Conservation (phyloP, 257 asterid species). For the Penstemon davidsonii region DNA sequence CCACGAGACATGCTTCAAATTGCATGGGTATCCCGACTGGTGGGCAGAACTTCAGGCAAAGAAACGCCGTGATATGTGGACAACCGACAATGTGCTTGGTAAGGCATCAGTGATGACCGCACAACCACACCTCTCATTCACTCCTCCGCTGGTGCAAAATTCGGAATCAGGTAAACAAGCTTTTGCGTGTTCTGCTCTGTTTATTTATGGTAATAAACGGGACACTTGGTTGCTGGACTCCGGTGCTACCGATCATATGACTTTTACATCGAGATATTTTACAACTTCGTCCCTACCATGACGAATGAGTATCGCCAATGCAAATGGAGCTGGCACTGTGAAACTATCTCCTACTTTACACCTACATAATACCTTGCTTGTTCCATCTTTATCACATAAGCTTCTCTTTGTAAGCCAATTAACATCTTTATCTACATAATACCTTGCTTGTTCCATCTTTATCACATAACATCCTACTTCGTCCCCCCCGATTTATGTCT, state of each 20-base stretch:
- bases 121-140: no score
- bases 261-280: neutral
- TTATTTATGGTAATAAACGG: no score
- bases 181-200: no score
- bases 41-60: no score
- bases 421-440: neutral
- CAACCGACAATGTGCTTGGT: no score
- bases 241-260: neutral
- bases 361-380: neutral
- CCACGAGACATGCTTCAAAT: neutral
- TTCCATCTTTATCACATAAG: neutral
- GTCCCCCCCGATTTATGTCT: neutral
- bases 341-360: neutral
- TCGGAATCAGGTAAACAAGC: no score
- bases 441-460: constrained; percentile 7
- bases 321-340: neutral
- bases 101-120: no score
- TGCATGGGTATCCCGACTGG: neutral
- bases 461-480: neutral
- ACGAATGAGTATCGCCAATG: neutral
- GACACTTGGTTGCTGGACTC: no score
- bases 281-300: neutral
- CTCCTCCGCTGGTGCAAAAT: no score
- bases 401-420: neutral
- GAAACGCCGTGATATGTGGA: neutral